phyloP scores from a whole-genome alignment of 2,329 filamentous ascomycete genomes.

The Dactylellina drechsleri region DNA sequence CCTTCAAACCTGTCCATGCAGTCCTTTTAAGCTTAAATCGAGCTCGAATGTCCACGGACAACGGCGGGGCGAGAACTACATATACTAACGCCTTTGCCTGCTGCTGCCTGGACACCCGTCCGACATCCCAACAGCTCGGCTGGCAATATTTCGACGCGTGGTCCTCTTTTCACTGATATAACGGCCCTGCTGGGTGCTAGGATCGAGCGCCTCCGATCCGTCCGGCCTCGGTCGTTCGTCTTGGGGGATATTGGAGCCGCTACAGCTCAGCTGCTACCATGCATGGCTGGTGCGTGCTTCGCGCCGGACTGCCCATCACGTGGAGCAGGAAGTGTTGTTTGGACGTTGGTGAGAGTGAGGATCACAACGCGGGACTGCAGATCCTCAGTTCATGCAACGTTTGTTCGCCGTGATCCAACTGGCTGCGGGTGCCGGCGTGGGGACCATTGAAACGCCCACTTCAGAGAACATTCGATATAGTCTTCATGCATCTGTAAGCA shows the following conservation, averaged over 20 bases:
- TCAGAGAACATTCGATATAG: slow-evolving; percentile 21
- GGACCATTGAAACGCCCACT: neutral
- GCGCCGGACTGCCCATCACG: neutral
- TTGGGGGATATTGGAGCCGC: neutral
- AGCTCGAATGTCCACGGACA: slow-evolving; percentile 45
- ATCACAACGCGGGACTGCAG: neutral
- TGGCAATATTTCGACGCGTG: slow-evolving; percentile 51
- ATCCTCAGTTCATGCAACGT: neutral
- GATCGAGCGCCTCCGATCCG: slow-evolving; percentile 54
- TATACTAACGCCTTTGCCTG: slow-evolving; percentile 55
- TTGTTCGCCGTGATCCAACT: neutral
- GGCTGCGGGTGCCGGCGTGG: too few relatives aligned
- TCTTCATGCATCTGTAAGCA: slow-evolving; percentile 11
- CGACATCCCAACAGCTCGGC: slow-evolving; percentile 51
- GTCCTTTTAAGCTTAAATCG: slow-evolving; percentile 55
- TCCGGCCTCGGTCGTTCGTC: slow-evolving; percentile 34
- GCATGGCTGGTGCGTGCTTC: neutral
- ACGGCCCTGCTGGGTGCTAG: slow-evolving; percentile 44
- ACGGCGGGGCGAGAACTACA: slow-evolving; percentile 54
- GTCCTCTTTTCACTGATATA: slow-evolving; percentile 33
- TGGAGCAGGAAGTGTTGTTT: slow-evolving; percentile 10
- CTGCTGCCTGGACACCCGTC: slow-evolving; percentile 54
- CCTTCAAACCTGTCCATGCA: slow-evolving; percentile 17
- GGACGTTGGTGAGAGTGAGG: slow-evolving; percentile 2
- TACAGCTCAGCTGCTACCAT: neutral